Conservation (phyloP, 371 early-diverging fungal genomes). For the Coemansia sp. region DNA sequence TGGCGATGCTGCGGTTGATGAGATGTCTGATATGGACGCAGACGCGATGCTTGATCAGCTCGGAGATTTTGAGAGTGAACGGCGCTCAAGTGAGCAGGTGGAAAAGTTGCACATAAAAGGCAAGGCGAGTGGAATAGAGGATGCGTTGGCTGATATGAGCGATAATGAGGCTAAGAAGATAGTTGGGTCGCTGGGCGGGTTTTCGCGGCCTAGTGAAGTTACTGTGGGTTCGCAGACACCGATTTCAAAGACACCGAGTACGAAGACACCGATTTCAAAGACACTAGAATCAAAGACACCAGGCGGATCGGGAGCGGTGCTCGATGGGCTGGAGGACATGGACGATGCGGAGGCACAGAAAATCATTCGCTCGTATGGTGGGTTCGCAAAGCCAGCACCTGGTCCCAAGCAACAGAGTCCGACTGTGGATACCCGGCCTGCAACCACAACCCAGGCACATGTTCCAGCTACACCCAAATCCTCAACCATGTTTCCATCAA, state of each 20-base stretch:
- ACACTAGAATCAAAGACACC: background rate
- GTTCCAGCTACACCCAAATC: constrained; percentile 5
- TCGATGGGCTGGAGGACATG: constrained; percentile 14
- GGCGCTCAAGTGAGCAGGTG: background rate
- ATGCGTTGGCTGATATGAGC: constrained; percentile 25
- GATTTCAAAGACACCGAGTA: no score
- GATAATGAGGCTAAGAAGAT: constrained; percentile 22
- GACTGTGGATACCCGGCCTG: background rate
- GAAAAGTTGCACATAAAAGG: background rate
- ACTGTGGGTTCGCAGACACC: background rate
- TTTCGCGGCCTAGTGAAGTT: constrained; percentile 5
- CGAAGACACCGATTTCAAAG: no score
- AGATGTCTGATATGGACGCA: constrained; percentile 17
- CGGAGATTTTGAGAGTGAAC: constrained; percentile 5
- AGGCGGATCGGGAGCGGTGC: background rate
- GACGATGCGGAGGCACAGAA: constrained; percentile 14
- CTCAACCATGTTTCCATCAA: constrained; percentile 31
- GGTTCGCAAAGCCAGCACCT: constrained; percentile 8
- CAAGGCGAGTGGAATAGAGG: background rate
- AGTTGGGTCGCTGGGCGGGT: constrained; percentile 25
- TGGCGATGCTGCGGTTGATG: background rate
- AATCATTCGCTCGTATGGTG: constrained; percentile 13
- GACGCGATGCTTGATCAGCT: background rate
- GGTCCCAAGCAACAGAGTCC: background rate
- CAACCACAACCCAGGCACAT: background rate